Evolutionary conservation across 192 early-diverging fungal species (phyloP), one percentile per base, ranked within the genome.

Genomic region (Coemansia sp.): DNA sequence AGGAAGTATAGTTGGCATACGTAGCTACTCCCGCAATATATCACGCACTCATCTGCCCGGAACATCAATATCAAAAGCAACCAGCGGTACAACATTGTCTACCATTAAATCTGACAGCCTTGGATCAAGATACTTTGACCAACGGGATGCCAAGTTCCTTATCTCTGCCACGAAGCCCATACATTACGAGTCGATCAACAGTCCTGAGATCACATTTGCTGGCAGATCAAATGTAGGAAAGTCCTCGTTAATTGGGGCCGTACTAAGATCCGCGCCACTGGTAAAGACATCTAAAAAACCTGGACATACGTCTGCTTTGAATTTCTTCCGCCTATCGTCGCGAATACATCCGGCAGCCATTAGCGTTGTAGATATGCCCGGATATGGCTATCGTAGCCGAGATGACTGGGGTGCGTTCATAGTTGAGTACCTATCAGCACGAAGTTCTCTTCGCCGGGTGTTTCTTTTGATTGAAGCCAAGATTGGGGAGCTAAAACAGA

Each of bases 191-290:
- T 53, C 58, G 7, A 53, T 83, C 5, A 40, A 44, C 32, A 44
- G 25, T 12, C 81, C 81, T 5, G 81, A 83, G 46, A 55, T 85
- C n/a, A 72, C 79, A 22, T 82, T 85, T 64, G 76, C 79, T 7
- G 84, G 84, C 0, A 79, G 84, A 25, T 81, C 79, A 22, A 85
- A 85, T 42, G 84, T 85, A 7, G 84, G 84, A 51, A 85, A 85
- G 53, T 85, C 84, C 0, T 79, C 84, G 1, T 56, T 85, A 20
- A 76, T 85, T 46, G 78, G 71, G 46, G 76, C 79, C 3, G 68
- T 85, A 8, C 63, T 85, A 16, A 61, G 71, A 43, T 76, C 75
- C 0, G 46, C 65, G 4, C 19, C 41, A 7, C 70, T 85, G 13
- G 84, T 76, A 12, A 78, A 76, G 40, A 85, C 84, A 8, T 85